Percentiles rank a stretch among this genome's conserved stretches.
These are phyloP conservation scores for Aegilops speltoides DNA, from an alignment of 176 grass and related monocot species.

Conservation along the genomic window DNA sequence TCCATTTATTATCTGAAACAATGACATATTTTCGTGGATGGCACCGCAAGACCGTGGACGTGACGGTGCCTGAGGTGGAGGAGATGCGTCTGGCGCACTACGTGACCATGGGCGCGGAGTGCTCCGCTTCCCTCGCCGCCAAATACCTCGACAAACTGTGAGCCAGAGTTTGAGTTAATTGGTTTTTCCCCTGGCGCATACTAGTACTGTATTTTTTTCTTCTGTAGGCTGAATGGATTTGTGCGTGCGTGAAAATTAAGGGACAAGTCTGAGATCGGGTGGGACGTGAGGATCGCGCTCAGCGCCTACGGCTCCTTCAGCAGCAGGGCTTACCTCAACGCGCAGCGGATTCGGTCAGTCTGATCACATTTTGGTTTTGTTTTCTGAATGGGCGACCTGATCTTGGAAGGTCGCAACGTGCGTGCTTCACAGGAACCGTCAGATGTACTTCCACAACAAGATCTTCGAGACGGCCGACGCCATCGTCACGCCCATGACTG, in stretches of 20 bases:
- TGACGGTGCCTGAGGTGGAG: slow-evolving; percentile 79
- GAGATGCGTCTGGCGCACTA: slow-evolving; percentile 96
- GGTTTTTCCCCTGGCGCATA: too few relatives aligned
- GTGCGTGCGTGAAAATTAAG: neutral
- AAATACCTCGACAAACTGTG: slow-evolving; percentile 63
- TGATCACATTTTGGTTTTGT: neutral
- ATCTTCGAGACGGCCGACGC: slow-evolving; percentile 74
- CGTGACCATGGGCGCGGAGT: slow-evolving; percentile 86
- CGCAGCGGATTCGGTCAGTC: slow-evolving; percentile 67
- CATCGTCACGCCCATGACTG: slow-evolving; percentile 78
- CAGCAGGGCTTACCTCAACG: slow-evolving; percentile 79
- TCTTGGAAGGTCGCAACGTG: neutral
- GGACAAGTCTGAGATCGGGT: slow-evolving; percentile 60
- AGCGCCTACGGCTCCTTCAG: slow-evolving; percentile 73
- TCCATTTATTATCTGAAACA: neutral
- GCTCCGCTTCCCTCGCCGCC: slow-evolving; percentile 66
- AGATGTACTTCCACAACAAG: slow-evolving; percentile 80
- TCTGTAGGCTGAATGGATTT: neutral
- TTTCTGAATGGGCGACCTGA: neutral
- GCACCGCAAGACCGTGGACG: slow-evolving; percentile 46
- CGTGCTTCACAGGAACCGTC: slow-evolving; percentile 51
- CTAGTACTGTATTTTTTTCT: too few relatives aligned
- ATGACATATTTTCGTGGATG: neutral
- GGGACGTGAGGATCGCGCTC: slow-evolving; percentile 78
- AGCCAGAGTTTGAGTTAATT: neutral